Conservation (phyloP, 148 eudicot genomes). For the Cornus controversa region DNA sequence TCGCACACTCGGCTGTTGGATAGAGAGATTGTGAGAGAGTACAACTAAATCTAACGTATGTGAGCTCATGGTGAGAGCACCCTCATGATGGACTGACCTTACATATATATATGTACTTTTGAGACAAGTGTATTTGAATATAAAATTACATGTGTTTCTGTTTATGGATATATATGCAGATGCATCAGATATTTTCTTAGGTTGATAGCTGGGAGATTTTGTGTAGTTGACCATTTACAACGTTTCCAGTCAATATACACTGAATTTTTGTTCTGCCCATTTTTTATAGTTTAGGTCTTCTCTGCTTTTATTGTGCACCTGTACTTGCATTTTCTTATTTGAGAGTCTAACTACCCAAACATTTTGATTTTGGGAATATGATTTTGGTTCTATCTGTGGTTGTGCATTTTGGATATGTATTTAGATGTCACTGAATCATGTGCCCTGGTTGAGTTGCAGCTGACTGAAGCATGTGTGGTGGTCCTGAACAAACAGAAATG, state of each 20-base stretch:
- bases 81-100: too few relatives aligned
- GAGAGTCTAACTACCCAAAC: background rate
- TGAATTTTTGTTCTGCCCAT: background rate
- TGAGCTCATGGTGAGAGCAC: too few relatives aligned
- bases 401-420: too few relatives aligned
- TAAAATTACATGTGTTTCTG: too few relatives aligned
- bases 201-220: background rate
- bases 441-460: constrained; percentile 28
- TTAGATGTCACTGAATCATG: constrained; percentile 8
- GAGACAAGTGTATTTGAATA: background rate
- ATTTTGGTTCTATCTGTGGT: background rate
- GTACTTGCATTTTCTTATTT: background rate
- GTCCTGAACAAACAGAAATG: constrained; percentile 30
- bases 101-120: background rate
- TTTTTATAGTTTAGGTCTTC: background rate
- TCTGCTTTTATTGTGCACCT: constrained; percentile 1
- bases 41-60: too few relatives aligned
- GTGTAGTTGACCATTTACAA: background rate
- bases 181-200: background rate
- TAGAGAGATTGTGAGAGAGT: too few relatives aligned
- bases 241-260: background rate
- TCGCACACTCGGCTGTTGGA: too few relatives aligned
- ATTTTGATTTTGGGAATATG: background rate
- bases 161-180: too few relatives aligned
- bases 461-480: constrained; percentile 44